phyloP scores from a whole-genome alignment of 495 filamentous ascomycete species.

The Delitschia confertaspora region DNA sequence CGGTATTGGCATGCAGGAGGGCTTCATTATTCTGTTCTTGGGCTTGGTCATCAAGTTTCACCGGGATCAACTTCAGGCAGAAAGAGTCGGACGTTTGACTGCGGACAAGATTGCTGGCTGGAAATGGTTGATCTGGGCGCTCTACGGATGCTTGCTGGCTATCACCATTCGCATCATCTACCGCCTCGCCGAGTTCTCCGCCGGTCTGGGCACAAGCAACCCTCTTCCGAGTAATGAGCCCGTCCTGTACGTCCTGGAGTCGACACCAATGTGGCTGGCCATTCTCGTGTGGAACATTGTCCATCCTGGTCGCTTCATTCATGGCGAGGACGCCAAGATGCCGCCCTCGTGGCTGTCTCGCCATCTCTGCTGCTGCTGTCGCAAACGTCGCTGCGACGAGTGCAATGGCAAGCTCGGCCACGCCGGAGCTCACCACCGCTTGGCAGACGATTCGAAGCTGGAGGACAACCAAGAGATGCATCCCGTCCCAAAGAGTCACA shows the following conservation, averaged over 20 bases:
- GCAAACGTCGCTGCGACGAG: not conserved
- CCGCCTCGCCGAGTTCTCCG: slow-evolving; percentile 48
- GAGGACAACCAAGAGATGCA: not conserved
- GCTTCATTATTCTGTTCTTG: slow-evolving; percentile 49
- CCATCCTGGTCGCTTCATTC: slow-evolving; percentile 40
- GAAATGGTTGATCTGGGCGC: slow-evolving; percentile 40
- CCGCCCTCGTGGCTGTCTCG: not conserved
- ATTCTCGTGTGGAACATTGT: slow-evolving; percentile 40
- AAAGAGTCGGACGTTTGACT: slow-evolving; percentile 14
- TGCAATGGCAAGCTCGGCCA: not conserved
- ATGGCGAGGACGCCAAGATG: not conserved
- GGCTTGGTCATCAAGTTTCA: slow-evolving; percentile 44
- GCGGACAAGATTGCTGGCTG: slow-evolving; percentile 22
- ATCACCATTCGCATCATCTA: slow-evolving; percentile 55
- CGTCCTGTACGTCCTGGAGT: slow-evolving; percentile 49
- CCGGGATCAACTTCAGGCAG: slow-evolving; percentile 28
- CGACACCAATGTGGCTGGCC: slow-evolving; percentile 48
- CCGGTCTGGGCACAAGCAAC: slow-evolving; percentile 35
- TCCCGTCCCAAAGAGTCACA: not conserved
- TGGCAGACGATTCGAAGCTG: not conserved
- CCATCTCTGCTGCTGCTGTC: not conserved
- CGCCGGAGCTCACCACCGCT: not conserved
- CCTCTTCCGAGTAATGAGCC: slow-evolving; percentile 44
- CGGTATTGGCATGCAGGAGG: slow-evolving; percentile 52
- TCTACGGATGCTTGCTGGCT: slow-evolving; percentile 44